Percentiles rank a stretch among this genome's conserved stretches.
Conservation (phyloP, 345 rosid genomes). For the Rhodamnia argentea region DNA sequence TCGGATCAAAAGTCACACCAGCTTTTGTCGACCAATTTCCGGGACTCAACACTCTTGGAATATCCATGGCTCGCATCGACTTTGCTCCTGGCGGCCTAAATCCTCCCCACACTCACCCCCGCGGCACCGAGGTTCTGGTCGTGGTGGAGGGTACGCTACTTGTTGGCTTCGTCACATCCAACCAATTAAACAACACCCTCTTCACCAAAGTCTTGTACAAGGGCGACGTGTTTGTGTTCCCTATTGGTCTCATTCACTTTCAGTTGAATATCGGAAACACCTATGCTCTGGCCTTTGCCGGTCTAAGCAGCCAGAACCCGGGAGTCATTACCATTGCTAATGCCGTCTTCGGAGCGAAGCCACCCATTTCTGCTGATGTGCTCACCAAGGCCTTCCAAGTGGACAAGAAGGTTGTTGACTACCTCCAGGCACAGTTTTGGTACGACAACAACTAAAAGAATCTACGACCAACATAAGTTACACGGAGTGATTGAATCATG, state of each 20-base stretch:
- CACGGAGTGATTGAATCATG: too few relatives aligned
- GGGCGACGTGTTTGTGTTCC: constrained; percentile 13
- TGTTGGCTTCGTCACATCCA: constrained; percentile 12
- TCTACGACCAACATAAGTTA: too few relatives aligned
- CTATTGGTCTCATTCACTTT: constrained; percentile 12
- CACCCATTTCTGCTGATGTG: too few relatives aligned
- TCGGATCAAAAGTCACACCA: constrained; percentile 5
- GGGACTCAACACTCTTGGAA: constrained; percentile 11
- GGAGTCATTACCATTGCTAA: constrained; percentile 7
- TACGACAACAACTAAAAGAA: too few relatives aligned
- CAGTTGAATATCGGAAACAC: constrained; percentile 10
- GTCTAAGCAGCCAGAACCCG: constrained; percentile 12
- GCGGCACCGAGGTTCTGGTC: constrained; percentile 1
- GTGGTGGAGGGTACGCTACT: constrained; percentile 3
- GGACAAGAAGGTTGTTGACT: too few relatives aligned
- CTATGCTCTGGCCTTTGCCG: constrained; percentile 1
- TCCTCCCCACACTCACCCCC: constrained; percentile 13
- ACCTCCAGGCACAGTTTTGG: too few relatives aligned
- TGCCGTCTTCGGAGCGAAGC: too few relatives aligned
- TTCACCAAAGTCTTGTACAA: constrained; percentile 6
- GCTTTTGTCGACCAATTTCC: too few relatives aligned
- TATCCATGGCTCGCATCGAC: constrained; percentile 6
- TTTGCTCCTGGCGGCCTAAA: constrained; percentile 1
- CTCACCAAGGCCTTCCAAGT: too few relatives aligned
- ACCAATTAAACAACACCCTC: constrained; percentile 7